Base-by-base conservation (phyloP, 2,329 filamentous ascomycete species). In the Botrytis porri region DNA sequence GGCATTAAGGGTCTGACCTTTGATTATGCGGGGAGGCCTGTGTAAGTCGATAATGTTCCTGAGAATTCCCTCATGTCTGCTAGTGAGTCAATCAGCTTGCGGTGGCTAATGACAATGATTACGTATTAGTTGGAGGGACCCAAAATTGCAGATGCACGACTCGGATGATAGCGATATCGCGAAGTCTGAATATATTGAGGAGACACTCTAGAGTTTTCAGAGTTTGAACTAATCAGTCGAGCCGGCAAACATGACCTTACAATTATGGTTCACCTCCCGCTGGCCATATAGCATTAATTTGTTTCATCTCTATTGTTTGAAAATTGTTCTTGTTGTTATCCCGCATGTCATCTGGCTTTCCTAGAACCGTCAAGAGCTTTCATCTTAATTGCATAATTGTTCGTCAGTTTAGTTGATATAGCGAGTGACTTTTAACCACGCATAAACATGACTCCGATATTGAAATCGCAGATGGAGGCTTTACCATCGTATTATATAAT, bases 21-120 rank as follows among this genome's bases (percentile, higher is more conserved):
- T 51, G 69, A 71, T 41, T 41, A 35, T 63, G 59, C 69, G 20
- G 69, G 69, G 25, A 63, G 69, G 51, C 69, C 69, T 14, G 69
- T 71, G 69, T 64, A 54, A 64, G 69, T 54, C 29, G 18, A 25
- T 6, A 14, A n/a, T 45, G 25, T 20, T 35, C 20, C 2, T 61
- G 41, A 4, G 4, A 32, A 9, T 20, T 69, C 39, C 3, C 4
- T 43, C 32, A 14, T 9, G 6, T 60, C 2, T n/a, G 20, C 29
- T 20, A 35, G 0, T 45, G 0, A 16, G 16, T n/a, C 6, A 6
- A 54, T 0, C 0, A 16, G 3, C 12, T 67, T 32, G 35, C 35
- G 6, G 29, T 57, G 35, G 35, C 64, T 67, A 16, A 67, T 14
- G 25, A 54, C 1, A 8, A 25, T 4, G 25, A 7, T 22, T 54